Conservation (phyloP, 208 protist species). For the Trypanosoma vivax region DNA sequence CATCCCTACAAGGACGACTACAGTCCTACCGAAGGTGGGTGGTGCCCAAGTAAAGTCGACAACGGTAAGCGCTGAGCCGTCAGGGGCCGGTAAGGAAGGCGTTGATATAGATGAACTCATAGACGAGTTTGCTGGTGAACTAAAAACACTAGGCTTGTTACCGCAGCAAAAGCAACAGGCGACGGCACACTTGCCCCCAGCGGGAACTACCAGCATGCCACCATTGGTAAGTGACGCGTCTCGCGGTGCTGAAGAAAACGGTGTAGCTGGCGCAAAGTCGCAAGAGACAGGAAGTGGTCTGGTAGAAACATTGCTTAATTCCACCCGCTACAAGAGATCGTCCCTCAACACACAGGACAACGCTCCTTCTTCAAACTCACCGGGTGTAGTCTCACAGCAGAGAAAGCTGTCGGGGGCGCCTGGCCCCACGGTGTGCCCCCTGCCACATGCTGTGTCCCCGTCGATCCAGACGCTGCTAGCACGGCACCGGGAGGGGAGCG, state of each 20-base stretch:
- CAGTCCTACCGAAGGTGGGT: too few relatives aligned
- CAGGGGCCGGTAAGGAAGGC: constrained; percentile 13
- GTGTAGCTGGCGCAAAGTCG: not conserved
- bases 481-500: constrained; percentile 27
- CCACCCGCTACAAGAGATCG: constrained; percentile 47
- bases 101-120: constrained; percentile 65
- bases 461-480: constrained; percentile 60
- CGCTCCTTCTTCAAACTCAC: constrained; percentile 1
- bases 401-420: not conserved
- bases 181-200: too few relatives aligned
- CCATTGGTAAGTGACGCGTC: too few relatives aligned
- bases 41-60: too few relatives aligned
- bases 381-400: constrained; percentile 7
- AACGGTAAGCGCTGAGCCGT: not conserved
- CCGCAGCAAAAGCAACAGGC: constrained; percentile 24
- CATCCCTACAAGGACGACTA: not conserved
- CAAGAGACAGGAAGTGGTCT: constrained; percentile 16
- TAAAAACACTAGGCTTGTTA: constrained; percentile 41
- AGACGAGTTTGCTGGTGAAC: constrained; percentile 66
- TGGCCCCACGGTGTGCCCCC: not conserved
- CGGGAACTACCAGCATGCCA: too few relatives aligned
- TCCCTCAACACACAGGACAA: constrained; percentile 9
- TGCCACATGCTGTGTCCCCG: constrained; percentile 28
- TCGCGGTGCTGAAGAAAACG: not conserved
- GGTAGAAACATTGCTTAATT: constrained; percentile 49